These are phyloP conservation scores for Cladosporium sp. DNA, from an alignment of 2,329 filamentous ascomycete genomes.

Conservation along the genomic window DNA sequence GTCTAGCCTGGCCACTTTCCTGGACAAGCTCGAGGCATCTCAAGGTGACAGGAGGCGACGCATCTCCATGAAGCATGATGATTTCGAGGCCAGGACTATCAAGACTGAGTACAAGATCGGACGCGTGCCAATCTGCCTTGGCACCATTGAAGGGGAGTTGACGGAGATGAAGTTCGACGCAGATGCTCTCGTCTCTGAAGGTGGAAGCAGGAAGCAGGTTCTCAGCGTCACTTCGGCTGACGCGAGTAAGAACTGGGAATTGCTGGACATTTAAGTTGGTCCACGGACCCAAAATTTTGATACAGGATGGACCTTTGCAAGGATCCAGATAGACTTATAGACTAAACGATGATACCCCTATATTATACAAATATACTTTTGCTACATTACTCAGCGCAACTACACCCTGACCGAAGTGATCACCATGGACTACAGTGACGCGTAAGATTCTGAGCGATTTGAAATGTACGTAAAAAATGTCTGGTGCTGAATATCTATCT, in stretches of 20 bases:
- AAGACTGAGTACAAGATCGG: constrained; percentile 16
- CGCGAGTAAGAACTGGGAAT: constrained; percentile 21
- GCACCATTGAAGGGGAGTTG: constrained; percentile 24
- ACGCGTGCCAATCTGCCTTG: constrained; percentile 27
- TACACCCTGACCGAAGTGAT: too few relatives aligned
- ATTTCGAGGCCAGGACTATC: neutral
- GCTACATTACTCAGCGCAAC: neutral
- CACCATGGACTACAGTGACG: too few relatives aligned
- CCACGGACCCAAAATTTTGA: neutral
- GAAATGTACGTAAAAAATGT: too few relatives aligned
- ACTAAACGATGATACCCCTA: constrained; percentile 8
- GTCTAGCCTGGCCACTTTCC: constrained; percentile 14
- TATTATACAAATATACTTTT: neutral
- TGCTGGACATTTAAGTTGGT: constrained; percentile 19
- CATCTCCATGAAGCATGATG: constrained; percentile 11
- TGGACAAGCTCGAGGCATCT: constrained; percentile 14
- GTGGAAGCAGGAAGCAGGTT: constrained; percentile 12
- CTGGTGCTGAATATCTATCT: too few relatives aligned
- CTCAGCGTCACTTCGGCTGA: constrained; percentile 23
- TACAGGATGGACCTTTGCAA: constrained; percentile 5
- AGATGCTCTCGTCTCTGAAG: too few relatives aligned
- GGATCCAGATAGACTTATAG: constrained; percentile 10
- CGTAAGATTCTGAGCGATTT: too few relatives aligned
- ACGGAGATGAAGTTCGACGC: constrained; percentile 23
- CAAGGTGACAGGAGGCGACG: neutral